Base-by-base conservation (phyloP, 768 basidiomycete genomes). In the Russula virescens region DNA sequence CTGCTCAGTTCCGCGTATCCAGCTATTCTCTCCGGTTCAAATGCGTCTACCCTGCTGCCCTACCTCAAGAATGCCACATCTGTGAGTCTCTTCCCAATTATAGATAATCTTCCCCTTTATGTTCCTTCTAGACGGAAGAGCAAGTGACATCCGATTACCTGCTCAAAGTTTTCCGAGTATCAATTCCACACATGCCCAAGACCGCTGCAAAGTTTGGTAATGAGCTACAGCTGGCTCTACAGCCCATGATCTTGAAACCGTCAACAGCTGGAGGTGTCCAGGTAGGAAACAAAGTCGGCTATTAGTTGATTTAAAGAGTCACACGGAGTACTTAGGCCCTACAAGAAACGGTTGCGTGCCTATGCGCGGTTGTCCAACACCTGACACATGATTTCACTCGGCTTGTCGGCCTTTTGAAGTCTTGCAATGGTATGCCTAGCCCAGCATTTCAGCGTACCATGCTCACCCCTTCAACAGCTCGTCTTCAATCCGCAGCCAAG, bases 231-330 rank as follows among this genome's bases (percentile, higher is more conserved):
- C 72, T 78, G 6, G 80, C 85, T 8, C 77, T 98, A 13, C 85
- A 96, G 66, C 90, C 91, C 0, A 94, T 98, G 94, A 88, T 99
- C 46, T 80, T 91, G 68, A 93, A 91, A 69, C 94, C 93, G 5
- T 83, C 87, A 0, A 79, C 80, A 43, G 75, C 81, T 2, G 87
- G 86, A 14, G 85, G 88, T 26, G 76, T 89, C 10, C 78, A 82
- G 74, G 89, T 91, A 63, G 34, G 82, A 70, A 52, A 9, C 70
- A 53, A 11, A 16, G 26, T 2, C 54, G 67, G 14, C 26, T 3
- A 46, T 47, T 10, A 3, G n/a, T 35, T 38, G 2, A 11, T 35
- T 9, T 26, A 14, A 13, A 21, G n/a, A 25, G 21, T 21, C 28
- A 47, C 6, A n/a, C 55, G 26, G 18, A 57, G 14, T 45, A 19